Percentiles rank a stretch among this genome's conserved stretches.
phyloP scores from a whole-genome alignment of 441 rosid genomes.

The Jatropha multifida region DNA sequence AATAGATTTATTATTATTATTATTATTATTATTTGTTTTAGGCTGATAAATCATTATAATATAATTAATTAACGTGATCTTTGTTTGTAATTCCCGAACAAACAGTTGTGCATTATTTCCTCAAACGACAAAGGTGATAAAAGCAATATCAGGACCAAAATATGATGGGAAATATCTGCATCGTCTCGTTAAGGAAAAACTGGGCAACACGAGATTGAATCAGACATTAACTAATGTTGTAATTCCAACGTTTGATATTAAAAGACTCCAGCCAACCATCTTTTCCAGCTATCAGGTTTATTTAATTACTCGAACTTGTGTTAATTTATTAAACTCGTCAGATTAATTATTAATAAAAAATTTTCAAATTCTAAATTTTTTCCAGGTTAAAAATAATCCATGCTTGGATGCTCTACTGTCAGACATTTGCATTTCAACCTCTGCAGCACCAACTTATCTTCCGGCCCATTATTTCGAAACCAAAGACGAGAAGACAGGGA shows the following conservation, averaged over 20 bases:
- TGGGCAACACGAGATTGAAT: constrained; percentile 41
- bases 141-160: constrained; percentile 52
- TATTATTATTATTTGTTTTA: too few relatives aligned
- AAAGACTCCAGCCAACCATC: constrained; percentile 55
- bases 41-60: background rate
- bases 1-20: too few relatives aligned
- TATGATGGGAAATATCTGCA: constrained; percentile 56
- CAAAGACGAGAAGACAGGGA: constrained; percentile 32
- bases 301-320: background rate
- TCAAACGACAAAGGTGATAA: constrained; percentile 30
- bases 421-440: constrained; percentile 59
- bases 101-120: constrained; percentile 31
- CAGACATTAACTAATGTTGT: constrained; percentile 57
- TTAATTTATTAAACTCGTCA: background rate
- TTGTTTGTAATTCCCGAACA: background rate
- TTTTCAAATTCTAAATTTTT: too few relatives aligned
- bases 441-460: constrained; percentile 69
- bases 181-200: constrained; percentile 28
- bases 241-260: constrained; percentile 70
- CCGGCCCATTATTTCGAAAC: constrained; percentile 57
- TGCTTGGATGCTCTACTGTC: constrained; percentile 43
- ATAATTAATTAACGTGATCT: background rate
- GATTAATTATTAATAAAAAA: background rate
- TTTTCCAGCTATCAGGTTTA: constrained; percentile 56
- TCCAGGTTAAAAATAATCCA: constrained; percentile 31